These are phyloP conservation scores for Fraxinus ornus DNA, from an alignment of 305 asterid genomes.

Conservation along the genomic window DNA sequence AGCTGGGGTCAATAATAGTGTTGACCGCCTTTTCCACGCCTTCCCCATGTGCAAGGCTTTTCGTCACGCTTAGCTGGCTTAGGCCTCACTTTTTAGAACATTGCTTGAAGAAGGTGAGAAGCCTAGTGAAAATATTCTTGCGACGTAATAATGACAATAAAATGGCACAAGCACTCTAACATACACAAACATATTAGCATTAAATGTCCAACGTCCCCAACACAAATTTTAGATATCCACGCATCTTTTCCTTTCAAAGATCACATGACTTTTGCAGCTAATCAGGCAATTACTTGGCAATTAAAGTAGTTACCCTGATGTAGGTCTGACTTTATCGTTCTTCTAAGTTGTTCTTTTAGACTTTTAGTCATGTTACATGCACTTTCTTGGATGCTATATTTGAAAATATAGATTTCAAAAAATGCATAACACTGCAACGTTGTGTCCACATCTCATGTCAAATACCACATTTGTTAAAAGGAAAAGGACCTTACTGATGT, in stretches of 20 bases:
- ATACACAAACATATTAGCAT: neutral
- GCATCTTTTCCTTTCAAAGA: neutral
- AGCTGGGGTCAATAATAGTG: neutral
- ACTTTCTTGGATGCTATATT: neutral
- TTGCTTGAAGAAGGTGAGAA: conserved; percentile 10
- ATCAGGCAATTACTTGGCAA: neutral
- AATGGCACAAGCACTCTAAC: neutral
- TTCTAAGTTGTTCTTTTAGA: neutral
- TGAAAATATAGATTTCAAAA: neutral
- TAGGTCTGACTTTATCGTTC: neutral
- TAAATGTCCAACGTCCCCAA: neutral
- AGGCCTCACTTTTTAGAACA: neutral
- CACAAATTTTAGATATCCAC: neutral
- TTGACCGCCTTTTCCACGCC: neutral
- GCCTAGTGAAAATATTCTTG: conserved; percentile 3
- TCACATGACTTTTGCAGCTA: neutral
- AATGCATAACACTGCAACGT: neutral
- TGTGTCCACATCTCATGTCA: neutral
- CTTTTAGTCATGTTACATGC: neutral
- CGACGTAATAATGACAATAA: neutral
- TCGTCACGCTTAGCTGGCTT: neutral
- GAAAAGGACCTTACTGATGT: neutral
- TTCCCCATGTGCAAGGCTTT: neutral
- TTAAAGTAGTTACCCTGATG: neutral
- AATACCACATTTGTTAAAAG: neutral